Evolutionary conservation across 2,329 filamentous ascomycete species (phyloP), one percentile per base, ranked within the genome.

Genomic region (Chaetomium strumarium): DNA sequence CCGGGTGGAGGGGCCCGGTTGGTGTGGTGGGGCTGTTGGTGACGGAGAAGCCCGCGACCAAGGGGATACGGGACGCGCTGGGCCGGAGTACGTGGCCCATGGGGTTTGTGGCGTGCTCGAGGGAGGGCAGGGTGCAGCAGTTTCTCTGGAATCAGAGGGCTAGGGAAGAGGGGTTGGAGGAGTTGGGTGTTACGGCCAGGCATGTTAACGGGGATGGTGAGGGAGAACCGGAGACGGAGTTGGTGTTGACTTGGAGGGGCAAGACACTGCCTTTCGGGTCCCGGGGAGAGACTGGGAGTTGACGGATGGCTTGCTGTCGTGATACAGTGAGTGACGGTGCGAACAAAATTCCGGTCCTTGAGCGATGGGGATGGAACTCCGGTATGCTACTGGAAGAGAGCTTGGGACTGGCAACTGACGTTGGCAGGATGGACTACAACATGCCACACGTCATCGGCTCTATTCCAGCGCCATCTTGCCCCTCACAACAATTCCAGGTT

Each of bases 1-100:
- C 77, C 0, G 85, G 84, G 0, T 95, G 88, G 87, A 75, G 82
- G 49, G 80, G 78, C 0, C 30, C 3, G 0, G 66, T 73, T 1
- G 76, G 78, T 13, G 82, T 87, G 6, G 66, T 96, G 33, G 91
- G 83, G 0, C 63, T 96, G 14, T 69, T 96, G 49, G 85, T 87
- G 20, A 79, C 82, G 3, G 81, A 84, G 57, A 75, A 78, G 55
- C 75, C 82, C 49, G 86, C 90, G 31, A 95, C 90, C 0, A 86
- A 82, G 63, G 92, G 91, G 1, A 83, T 95, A 3, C 73, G 88
- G 52, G 83, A 90, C 44, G 83, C 88, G 20, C 64, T 96, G 59
- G 77, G 77, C 5, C 72, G 81, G 53, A 87, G 85, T 63, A 68
- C 72, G 36, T 83, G 79, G 72, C 87, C 90, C 1, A 79, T 96